phyloP scores from a whole-genome alignment of 2,329 filamentous ascomycete species.

The Cryphonectria parasitica region DNA sequence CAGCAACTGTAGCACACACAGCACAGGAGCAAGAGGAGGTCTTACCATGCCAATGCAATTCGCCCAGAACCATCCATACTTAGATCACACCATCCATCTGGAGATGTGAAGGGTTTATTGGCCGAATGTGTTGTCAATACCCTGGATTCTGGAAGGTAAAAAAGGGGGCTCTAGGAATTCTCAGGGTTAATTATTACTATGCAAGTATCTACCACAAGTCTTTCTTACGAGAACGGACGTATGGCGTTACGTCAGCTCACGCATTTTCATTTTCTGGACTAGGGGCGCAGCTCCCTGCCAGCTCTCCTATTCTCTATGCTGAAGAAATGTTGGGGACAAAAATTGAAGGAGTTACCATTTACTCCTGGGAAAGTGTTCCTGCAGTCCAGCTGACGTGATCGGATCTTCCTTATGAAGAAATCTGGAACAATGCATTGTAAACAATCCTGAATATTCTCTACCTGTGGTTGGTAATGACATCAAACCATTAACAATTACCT shows the following conservation, averaged over 20 bases:
- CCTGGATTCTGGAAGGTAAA: background rate
- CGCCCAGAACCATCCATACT: constrained; percentile 3
- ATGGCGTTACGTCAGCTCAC: constrained; percentile 4
- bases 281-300: background rate
- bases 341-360: background rate
- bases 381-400: background rate
- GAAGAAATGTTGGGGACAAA: background rate
- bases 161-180: constrained; percentile 1
- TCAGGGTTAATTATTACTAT: background rate
- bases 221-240: background rate
- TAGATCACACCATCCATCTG: constrained; percentile 5
- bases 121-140: background rate
- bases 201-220: background rate
- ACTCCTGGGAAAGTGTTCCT: background rate
- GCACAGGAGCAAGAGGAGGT: background rate
- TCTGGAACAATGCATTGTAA: background rate
- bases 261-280: background rate
- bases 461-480: background rate
- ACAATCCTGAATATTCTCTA: background rate
- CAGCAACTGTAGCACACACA: background rate
- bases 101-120: background rate
- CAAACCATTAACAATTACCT: too few species aligned
- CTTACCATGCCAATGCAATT: constrained; percentile 11
- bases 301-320: background rate
- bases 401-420: too few species aligned